Base-by-base conservation (phyloP, 495 filamentous ascomycete species). In the Penicillium flavigenum region DNA sequence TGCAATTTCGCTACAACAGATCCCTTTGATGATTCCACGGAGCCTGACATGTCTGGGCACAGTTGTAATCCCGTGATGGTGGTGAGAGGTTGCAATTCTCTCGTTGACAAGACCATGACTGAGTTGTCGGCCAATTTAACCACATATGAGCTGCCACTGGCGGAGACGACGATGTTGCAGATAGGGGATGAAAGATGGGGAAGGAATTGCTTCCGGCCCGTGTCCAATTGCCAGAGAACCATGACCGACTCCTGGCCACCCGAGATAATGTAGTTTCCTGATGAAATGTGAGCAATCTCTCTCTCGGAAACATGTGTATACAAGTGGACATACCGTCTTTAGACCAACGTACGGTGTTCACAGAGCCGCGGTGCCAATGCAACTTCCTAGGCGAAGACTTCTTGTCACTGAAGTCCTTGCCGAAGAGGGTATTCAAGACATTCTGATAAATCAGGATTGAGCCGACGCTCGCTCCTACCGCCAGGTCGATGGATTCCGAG, bases 221-320 rank as follows among this genome's bases (percentile, higher is more conserved):
- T 96, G 57, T 94, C 90, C 19, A 98, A 72, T 69, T 99, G 94
- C 92, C 92, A 99, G n/a, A 96, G 72, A 16, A 97, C 89, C 47
- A 99, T 75, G 5, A 94, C 91, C 1, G 90, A 91, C 71, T 98
- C 94, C 12, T 83, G 81, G 10, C 94, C 95, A 56, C 94, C 94
- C 41, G 94, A 98, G 32, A 98, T 86, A 32, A 98, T 70, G 66
- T 98, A 98, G 63, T 96, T 93, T n/a, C 92, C 92, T 96, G 51
- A 64, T 43, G 20, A 53, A 53, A 39, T 8, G 12, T 58, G 24
- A 59, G 58, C 45, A 36, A 54, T 22, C n/a, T 22, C 34, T 11
- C 22, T 49, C 16, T 36, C 1, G 10, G 34, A 17, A 42, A 39
- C 39, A 52, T 19, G 4, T 42, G 56, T 16, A 53, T 41, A 24